Conservation (phyloP, 352 stramenopile species). For the Globisporangium okanoganense region DNA sequence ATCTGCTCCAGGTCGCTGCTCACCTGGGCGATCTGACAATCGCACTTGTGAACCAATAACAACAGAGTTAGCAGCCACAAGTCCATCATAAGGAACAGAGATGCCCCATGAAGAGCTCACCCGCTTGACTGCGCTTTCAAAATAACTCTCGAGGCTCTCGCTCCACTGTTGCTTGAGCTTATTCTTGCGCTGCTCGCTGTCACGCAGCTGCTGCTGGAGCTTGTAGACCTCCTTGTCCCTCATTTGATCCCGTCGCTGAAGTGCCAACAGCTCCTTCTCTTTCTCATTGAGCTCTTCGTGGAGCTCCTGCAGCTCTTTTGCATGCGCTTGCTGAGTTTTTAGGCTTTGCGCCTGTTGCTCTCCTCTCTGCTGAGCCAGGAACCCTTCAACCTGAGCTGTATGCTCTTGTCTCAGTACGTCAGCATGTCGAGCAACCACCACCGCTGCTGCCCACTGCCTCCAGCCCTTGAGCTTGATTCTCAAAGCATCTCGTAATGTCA, state of each 20-base stretch:
- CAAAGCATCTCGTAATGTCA: constrained; percentile 2
- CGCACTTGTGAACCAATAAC: constrained; percentile 28
- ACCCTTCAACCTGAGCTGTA: not conserved
- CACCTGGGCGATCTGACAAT: constrained; percentile 37
- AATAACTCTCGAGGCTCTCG: constrained; percentile 27
- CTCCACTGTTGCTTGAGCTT: constrained; percentile 18
- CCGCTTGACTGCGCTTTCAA: constrained; percentile 26
- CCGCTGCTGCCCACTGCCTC: constrained; percentile 7
- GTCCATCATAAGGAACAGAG: not conserved
- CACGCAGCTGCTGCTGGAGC: constrained; percentile 14
- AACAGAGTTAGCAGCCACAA: not conserved
- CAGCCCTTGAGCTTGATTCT: constrained; percentile 5
- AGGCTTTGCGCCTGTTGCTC: constrained; percentile 7
- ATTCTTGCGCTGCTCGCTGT: constrained; percentile 18
- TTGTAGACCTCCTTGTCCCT: constrained; percentile 6
- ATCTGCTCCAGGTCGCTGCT: constrained; percentile 43
- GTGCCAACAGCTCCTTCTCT: constrained; percentile 17
- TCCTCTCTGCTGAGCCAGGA: not conserved
- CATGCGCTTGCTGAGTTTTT: constrained; percentile 9
- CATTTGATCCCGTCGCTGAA: not conserved
- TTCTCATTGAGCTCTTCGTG: constrained; percentile 19
- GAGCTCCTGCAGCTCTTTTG: constrained; percentile 22
- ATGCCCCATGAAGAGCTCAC: not conserved
- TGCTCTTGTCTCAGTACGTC: not conserved
- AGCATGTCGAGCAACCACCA: not conserved